Evolutionary conservation across 352 stramenopile species (phyloP), one percentile per base, ranked within the genome.

Genomic region (Lagenidium sp.): DNA sequence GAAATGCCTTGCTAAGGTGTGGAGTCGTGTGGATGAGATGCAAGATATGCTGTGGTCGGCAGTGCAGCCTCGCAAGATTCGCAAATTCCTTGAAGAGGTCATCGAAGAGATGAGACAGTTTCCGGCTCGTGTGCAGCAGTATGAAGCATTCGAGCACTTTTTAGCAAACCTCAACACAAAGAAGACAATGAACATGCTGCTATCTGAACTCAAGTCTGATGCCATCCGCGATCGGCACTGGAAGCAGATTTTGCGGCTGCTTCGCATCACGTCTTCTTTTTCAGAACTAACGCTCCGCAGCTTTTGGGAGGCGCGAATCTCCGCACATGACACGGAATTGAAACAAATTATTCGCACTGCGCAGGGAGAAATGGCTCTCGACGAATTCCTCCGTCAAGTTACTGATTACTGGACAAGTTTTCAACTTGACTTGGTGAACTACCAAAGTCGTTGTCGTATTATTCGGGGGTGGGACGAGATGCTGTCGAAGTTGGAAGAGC

Each of bases 391-490:
- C 22, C 73, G 72, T 11, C 91, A 99, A 69, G 95, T 97, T 11
- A 71, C 81, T 4, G 82, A 96, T 25, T 83, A 87, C 47, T 97
- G 91, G 91, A 81, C 63, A 3, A 85, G 78, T 37, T 96, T 94
- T 43, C 68, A 95, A 45, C 50, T 97, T 31, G 89, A 97, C 38
- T 55, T 97, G 32, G 85, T 93, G n/a, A 91, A 91, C 31, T 97
- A 97, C 55, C 79, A 93, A 53, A 96, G 95, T 36, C 78, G 90
- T 12, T 97, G 97, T 37, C 93, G 97, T 28, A 86, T 99, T 25
- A 98, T 99, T 69, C 84, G 85, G 43, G 94, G 95, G 4, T 99
- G 96, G 96, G 97, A 99, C 57, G 90, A 98, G 44, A 88, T 99
- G 46, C 99, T 99, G 63, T 85, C 86, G 2, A 97, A 97, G 56